Base-by-base conservation (phyloP, 2,329 filamentous ascomycete genomes). In the Volutella citrinella region DNA sequence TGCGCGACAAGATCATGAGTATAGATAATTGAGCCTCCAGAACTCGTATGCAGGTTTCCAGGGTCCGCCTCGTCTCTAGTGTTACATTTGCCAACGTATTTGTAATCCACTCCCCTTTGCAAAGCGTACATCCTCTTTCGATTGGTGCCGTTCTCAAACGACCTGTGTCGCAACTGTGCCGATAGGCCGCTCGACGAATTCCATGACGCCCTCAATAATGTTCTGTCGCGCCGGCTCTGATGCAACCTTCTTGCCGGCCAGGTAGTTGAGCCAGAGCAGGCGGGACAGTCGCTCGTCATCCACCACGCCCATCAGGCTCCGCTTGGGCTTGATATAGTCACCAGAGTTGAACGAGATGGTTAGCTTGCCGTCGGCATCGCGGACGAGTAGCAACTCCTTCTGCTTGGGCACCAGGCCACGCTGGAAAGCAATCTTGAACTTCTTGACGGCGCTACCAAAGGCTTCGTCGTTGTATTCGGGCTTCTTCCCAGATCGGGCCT, bases 161-260 rank as follows among this genome's bases (percentile, higher is more conserved):
- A 95, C 85, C 66, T 87, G 87, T 21, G 87, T 77, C 30, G 87
- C 86, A 2, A 95, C 83, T 0, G 87, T 95, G 2, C 90, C 91
- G 12, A 95, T 78, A 0, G 93, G 93, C 45, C 91, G 69, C 62
- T 89, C 86, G 2, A 93, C 88, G 63, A 96, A 85, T 48, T 82
- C 82, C 72, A 97, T 82, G 41, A 95, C 76, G 0, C 93, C 93
- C 29, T 94, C 80, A 5, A 95, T 84, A 31, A 98, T 84, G 49
- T 77, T 94, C 63, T 80, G 72, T 48, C 91, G 76, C 12, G 89
- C 87, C 4, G 75, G 71, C 60, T 95, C 88, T 44, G 87, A 94
- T 19, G 89, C 89, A 9, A 96, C 89, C 52, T 82, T 88, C 59
- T 79, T 84, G 1, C 93, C 93, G 5, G 80, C 87, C 19, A 98